These are phyloP conservation scores for Neofusicoccum laricinum DNA, from an alignment of 2,329 filamentous ascomycete species.

Conservation along the genomic window DNA sequence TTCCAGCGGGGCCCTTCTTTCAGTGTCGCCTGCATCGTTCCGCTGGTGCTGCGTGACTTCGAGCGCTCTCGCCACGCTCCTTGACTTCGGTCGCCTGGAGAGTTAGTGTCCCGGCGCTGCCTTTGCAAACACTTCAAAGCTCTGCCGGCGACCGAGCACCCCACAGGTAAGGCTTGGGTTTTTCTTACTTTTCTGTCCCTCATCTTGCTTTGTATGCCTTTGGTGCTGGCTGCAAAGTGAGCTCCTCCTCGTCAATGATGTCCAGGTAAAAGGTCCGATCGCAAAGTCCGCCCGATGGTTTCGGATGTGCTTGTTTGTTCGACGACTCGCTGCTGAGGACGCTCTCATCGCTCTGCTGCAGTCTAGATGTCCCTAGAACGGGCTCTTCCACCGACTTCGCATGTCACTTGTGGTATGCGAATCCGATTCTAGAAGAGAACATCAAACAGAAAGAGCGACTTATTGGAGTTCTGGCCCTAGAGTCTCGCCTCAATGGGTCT, in stretches of 20 bases:
- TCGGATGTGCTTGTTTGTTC: not conserved
- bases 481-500: constrained; percentile 2
- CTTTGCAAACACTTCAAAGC: not conserved
- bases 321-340: not conserved
- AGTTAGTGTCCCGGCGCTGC: not conserved
- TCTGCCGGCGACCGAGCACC: constrained; percentile 1
- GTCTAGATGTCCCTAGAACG: not conserved
- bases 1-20: not conserved
- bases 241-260: constrained; percentile 5
- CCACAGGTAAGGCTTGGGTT: not conserved
- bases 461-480: constrained; percentile 13
- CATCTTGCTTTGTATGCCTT: not conserved
- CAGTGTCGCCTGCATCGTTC: not conserved
- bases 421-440: constrained; percentile 3
- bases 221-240: not conserved
- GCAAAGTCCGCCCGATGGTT: not conserved
- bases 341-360: not conserved
- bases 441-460: constrained; percentile 9
- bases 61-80: not conserved
- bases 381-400: constrained; percentile 4
- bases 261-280: constrained; percentile 16
- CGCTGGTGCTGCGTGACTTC: not conserved
- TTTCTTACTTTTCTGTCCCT: not conserved
- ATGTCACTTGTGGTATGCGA: not conserved
- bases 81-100: constrained; percentile 9